Base-by-base conservation (phyloP, 768 basidiomycete genomes). In the Thelephora ganbajun region DNA sequence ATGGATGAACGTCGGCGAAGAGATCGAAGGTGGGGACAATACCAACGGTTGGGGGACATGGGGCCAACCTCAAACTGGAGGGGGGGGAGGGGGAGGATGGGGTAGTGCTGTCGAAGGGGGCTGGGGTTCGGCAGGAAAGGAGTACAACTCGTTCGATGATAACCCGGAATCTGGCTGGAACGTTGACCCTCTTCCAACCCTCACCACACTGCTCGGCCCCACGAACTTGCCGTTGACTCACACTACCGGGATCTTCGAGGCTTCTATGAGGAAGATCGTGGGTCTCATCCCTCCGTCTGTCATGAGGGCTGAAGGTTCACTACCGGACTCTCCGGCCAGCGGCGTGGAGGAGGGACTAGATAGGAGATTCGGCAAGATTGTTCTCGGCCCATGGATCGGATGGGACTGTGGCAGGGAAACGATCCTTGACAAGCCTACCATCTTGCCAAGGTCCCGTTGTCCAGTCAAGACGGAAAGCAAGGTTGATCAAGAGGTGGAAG, bases 191-290 rank as follows among this genome's bases (percentile, higher is more conserved):
- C 33, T 50, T 9, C 9, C 45, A 3, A 57, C 51, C n/a, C 58
- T 78, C 34, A 48, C 66, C 36, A 53, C 63, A 4, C 56, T 76
- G 36, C 60, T 85, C 5, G 83, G 80, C 0, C 74, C 76, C 2
- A 75, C 72, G 11, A 58, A 62, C 5, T 61, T 85, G 33, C 76
- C 81, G 0, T 54, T 72, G 46, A 82, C 83, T 0, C 82, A 85
- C 54, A 70, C 67, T 5, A 67, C 78, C 1, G 81, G 80, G 7
- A 61, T 83, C 43, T 74, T 83, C 46, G 84, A 87, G 61, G 70
- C 66, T 33, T 79, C 79, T 1, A 72, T 79, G 47, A 70, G 84
- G 11, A 69, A 72, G 30, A 64, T 87, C 58, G 67, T 69, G 47
- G 61, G 69, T 9, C 58, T 80, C 51, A 54, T 63, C 1, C 59